Conservation (phyloP, 495 filamentous ascomycete genomes). For the Xylaria intraflava region DNA sequence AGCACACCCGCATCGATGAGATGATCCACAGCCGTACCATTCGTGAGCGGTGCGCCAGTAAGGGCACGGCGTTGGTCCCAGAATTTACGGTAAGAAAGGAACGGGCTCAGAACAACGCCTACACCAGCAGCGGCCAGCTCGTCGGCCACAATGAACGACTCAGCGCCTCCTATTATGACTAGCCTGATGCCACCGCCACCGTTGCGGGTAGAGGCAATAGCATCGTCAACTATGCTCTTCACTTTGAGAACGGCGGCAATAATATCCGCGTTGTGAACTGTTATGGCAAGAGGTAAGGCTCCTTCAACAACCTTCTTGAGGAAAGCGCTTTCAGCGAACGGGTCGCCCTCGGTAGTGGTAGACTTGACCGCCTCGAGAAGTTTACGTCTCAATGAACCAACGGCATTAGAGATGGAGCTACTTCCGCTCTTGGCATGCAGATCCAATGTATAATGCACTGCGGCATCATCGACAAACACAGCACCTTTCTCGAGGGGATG, state of each 20-base stretch:
- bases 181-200: constrained; percentile 24
- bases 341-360: constrained; percentile 23
- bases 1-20: constrained; percentile 41
- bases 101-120: constrained; percentile 43
- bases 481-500: constrained; percentile 26
- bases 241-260: constrained; percentile 37
- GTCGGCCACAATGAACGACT: constrained; percentile 41
- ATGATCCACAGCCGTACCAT: constrained; percentile 42
- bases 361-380: constrained; percentile 33
- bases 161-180: constrained; percentile 43
- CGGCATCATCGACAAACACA: constrained; percentile 36
- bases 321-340: constrained; percentile 34
- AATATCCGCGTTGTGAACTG: constrained; percentile 39
- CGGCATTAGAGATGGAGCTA: constrained; percentile 35
- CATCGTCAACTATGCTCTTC: constrained; percentile 30
- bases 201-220: constrained; percentile 13
- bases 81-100: constrained; percentile 31
- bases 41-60: constrained; percentile 46
- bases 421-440: constrained; percentile 27
- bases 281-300: constrained; percentile 32
- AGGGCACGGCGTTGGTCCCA: constrained; percentile 46
- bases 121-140: constrained; percentile 40
- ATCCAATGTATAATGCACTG: constrained; percentile 40
- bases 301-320: constrained; percentile 35
- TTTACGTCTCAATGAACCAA: constrained; percentile 34